Base-by-base conservation (phyloP, 2,329 filamentous ascomycete species). In the Ascochyta clinopodiicola region DNA sequence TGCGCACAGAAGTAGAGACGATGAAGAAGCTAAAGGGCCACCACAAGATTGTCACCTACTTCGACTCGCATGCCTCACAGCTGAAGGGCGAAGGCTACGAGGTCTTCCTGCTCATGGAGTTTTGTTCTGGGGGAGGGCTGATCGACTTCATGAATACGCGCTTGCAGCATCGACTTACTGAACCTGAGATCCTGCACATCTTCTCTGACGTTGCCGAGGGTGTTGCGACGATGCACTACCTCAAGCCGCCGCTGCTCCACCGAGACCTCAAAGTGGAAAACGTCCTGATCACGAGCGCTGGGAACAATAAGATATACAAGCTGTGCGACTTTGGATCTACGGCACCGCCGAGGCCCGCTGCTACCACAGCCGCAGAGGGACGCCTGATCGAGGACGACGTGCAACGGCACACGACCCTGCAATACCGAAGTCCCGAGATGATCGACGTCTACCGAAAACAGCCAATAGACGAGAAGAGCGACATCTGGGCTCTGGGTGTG, bases 131-230 rank as follows among this genome's bases (percentile, higher is more conserved):
- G 45, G 95, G 95, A 62, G 94, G 95, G 32, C 80, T 99, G 73
- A 99, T 99, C 74, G 95, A 99, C 79, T 99, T 98, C 75, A 99
- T 99, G 95, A 99, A 99, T 78, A 99, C 95, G 32, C 87, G 95
- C 48, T 80, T 99, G 69, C 95, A 99, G 78, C 93, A 99, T 75
- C 90, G 95, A 45, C 82, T 99, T 76, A 99, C 94, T 32, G 95
- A 99, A 80, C 94, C 95, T 44, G 95, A 99, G 81, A 96, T 99
- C 66, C 81, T 99, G 68, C 90, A 93, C 80, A 98, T 99, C 77
- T 98, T 99, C 78, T 89, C 89, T 46, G 95, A 99, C 75, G 91
- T 97, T 51, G 90, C 93, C 43, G 94, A 98, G 79, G 95, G 95
- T 34, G 92, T 99, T 39, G 95, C 95, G 27, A 96, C 92, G 75